These are phyloP conservation scores for Leonotis leonurus DNA, from an alignment of 257 asterid species.

Conservation along the genomic window DNA sequence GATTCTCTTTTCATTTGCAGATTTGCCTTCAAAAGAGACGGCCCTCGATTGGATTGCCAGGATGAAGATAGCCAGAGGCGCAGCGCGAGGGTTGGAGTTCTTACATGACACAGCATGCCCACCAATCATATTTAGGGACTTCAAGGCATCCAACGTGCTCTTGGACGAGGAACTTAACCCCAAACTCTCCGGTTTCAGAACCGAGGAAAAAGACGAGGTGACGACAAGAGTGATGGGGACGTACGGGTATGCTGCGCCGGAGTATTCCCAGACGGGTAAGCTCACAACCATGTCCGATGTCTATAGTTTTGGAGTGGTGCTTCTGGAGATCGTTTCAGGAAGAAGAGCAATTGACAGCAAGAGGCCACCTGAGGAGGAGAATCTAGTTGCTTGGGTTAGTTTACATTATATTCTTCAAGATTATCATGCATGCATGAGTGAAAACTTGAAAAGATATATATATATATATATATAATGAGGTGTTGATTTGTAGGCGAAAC, in stretches of 20 bases:
- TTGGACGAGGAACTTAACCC: conserved; percentile 32
- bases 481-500: conserved; percentile 52
- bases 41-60: conserved; percentile 41
- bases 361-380: conserved; percentile 42
- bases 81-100: conserved; percentile 49
- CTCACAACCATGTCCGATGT: conserved; percentile 39
- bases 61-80: conserved; percentile 44
- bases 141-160: conserved; percentile 37
- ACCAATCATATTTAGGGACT: conserved; percentile 34
- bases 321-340: conserved; percentile 45
- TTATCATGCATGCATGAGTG: too few relatives aligned
- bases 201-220: conserved; percentile 27
- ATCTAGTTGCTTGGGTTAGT: conserved; percentile 45
- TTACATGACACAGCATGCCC: conserved; percentile 40
- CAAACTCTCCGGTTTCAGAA: conserved; percentile 42
- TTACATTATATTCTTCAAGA: too few relatives aligned
- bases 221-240: conserved; percentile 44
- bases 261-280: conserved; percentile 39
- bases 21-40: conserved; percentile 22
- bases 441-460: too few relatives aligned
- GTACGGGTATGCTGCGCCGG: conserved; percentile 51
- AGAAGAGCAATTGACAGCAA: conserved; percentile 39
- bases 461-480: too few relatives aligned
- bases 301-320: conserved; percentile 45
- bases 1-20: conserved; percentile 19